Evolutionary conservation across 2,329 filamentous ascomycete species (phyloP), one percentile per base, ranked within the genome.

Genomic region (Monosporascus sp.): DNA sequence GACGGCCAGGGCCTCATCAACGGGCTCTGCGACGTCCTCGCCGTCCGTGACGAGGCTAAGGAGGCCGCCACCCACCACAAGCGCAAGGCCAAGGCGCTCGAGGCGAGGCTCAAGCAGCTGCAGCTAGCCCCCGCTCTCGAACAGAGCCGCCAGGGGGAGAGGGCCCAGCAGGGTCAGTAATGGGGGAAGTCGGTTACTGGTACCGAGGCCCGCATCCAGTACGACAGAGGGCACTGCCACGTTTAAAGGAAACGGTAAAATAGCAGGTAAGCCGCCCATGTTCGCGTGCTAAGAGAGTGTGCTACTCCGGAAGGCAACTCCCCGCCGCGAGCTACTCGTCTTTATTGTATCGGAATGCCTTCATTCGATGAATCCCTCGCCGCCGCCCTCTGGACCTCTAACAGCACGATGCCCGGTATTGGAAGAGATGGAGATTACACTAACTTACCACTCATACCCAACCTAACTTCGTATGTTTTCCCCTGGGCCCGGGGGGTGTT

Each of bases 1-100:
- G 50, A 60, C 41, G 49, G 54, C n/a, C 45, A 53, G 26, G 37
- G 35, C 7, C 49, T 60, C 2, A 48, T 47, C 15, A 37, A 38
- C 24, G 55, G 46, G 9, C 46, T 62, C 1, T 31, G 48, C 8
- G 55, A 53, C 2, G 49, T 60, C 18, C 20, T 62, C 9, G 9
- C 38, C 1, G 58, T 58, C 17, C 60, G 60, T 3, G 55, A 62
- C 24, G 54, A 50, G 43, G 54, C 58, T 5, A 56, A 46, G 26
- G 37, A 22, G 37, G 20, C 55, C 5, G 55, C 53, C 2, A 26
- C 53, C 2, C 50, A 58, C 26, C 51, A 62, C 26, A 55, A 40
- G 18, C 35, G 18, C 15, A 43, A 40, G 11, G 49, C 17, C 3
- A n/a, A 44, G 15, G 49, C 44, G 49, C 53, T 60, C 9, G 55